Base-by-base conservation (phyloP, 768 basidiomycete species). In the Rubroboletus pulcherrimus region DNA sequence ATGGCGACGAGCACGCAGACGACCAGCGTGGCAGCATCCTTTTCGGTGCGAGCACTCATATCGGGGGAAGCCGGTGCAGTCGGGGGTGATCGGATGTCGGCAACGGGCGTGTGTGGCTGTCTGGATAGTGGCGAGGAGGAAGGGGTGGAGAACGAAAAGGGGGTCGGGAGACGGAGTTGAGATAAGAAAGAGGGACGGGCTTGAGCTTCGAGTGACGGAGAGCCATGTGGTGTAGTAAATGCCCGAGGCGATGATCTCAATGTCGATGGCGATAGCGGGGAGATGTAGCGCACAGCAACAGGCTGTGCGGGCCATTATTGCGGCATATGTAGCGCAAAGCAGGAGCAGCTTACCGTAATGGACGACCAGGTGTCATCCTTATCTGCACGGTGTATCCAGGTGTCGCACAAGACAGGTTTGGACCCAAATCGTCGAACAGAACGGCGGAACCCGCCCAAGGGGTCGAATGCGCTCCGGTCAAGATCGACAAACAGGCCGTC, bases 401-500 rank as follows among this genome's bases (percentile, higher is more conserved):
- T 45, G 15, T 66, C 66, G 47, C 63, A 61, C 7, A 67, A 17
- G 29, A 56, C 24, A 4, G 66, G 66, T 15, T 55, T 63, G 0
- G 63, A 49, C 2, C 59, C 66, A 0, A 55, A 11, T 7, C 55
- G 51, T 7, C 56, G 51, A 6, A 49, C 2, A 5, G 55, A 10
- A 34, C 59, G 62, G n/a, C 53, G 62, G 1, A 40, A 49, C 3
- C 30, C 49, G 10, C 24, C 39, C 7, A 40, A 3, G 26, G 51
- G 29, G 15, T 55, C 53, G 45, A 61, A 33, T 5, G 40, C 14
- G 21, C n/a, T 9, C 34, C 34, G 53, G 24, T 62, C 54, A 1
- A 79, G 66, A 17, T 83, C 66, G 34, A 77, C 63, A 17, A 63
- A 55, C 0, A 62, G 34, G 39, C 85, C 84, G 0, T 77, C 74